Conservation (phyloP, 1,284 basidiomycete genomes). For the Pseudozyma pruni region DNA sequence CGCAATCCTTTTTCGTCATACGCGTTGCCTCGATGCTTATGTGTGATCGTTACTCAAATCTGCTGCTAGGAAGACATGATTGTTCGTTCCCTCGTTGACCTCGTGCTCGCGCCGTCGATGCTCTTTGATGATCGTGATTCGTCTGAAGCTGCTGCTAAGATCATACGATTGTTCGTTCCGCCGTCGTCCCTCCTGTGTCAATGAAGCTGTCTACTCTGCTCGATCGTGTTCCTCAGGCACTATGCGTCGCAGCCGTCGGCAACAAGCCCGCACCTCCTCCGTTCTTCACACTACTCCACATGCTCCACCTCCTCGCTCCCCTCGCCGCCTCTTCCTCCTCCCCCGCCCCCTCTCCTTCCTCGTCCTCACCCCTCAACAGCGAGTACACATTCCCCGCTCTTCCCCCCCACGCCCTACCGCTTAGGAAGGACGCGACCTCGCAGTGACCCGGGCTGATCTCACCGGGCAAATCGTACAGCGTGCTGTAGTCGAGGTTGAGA, state of each 20-base stretch:
- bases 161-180: too few relatives aligned
- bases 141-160: too few relatives aligned
- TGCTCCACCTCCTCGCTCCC: slow-evolving; percentile 22
- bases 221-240: background rate
- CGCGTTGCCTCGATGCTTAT: too few relatives aligned
- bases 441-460: slow-evolving; percentile 34
- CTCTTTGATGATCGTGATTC: too few relatives aligned
- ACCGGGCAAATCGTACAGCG: slow-evolving; percentile 80
- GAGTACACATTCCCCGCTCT: slow-evolving; percentile 15
- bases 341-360: slow-evolving; percentile 6
- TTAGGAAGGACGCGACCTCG: slow-evolving; percentile 22
- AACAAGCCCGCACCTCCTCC: slow-evolving; percentile 1
- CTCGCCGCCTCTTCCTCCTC: background rate
- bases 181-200: too few relatives aligned
- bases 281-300: slow-evolving; percentile 20
- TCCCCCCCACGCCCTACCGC: slow-evolving; percentile 1
- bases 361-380: slow-evolving; percentile 18
- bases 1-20: too few relatives aligned
- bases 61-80: too few relatives aligned
- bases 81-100: too few relatives aligned
- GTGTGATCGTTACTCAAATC: too few relatives aligned
- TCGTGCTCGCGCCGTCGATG: too few relatives aligned
- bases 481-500: slow-evolving; percentile 87
- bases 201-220: too few relatives aligned
- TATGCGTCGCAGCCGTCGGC: slow-evolving; percentile 7